These are phyloP conservation scores for Aspergillus fructus DNA, from an alignment of 2,329 filamentous ascomycete genomes.

Conservation along the genomic window DNA sequence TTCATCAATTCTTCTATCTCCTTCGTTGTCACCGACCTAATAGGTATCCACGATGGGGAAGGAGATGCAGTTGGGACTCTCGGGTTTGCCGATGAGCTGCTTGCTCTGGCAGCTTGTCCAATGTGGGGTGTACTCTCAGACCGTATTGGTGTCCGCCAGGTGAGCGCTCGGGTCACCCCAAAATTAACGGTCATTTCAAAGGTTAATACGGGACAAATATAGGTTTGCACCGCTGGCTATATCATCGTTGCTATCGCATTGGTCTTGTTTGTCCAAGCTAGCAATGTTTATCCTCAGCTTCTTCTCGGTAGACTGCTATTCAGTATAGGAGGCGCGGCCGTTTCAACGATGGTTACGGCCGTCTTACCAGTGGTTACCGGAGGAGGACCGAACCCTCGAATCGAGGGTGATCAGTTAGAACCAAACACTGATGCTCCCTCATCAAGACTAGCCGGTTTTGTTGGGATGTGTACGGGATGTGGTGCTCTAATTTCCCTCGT, in stretches of 20 bases:
- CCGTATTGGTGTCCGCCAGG: constrained; percentile 48
- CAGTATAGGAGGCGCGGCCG: constrained; percentile 85
- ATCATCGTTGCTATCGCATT: constrained; percentile 74
- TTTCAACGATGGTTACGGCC: constrained; percentile 97
- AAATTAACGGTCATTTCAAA: constrained; percentile 6
- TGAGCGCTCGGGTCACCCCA: constrained; percentile 26
- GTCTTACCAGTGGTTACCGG: constrained; percentile 72
- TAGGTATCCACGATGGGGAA: constrained; percentile 55
- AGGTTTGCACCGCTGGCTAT: constrained; percentile 71
- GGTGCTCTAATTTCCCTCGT: constrained; percentile 82
- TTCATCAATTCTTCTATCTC: constrained; percentile 65
- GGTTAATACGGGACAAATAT: constrained; percentile 5
- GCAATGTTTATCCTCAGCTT: constrained; percentile 84
- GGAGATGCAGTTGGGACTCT: constrained; percentile 61
- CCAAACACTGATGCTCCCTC: constrained; percentile 43
- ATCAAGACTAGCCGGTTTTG: constrained; percentile 75
- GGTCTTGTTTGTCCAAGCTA: constrained; percentile 78
- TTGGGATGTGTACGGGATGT: constrained; percentile 88
- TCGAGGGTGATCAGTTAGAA: constrained; percentile 6
- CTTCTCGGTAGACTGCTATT: constrained; percentile 83
- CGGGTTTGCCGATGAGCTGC: constrained; percentile 51
- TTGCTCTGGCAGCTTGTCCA: constrained; percentile 50
- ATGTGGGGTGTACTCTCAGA: constrained; percentile 52
- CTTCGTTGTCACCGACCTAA: constrained; percentile 64
- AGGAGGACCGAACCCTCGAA: constrained; percentile 27